These are phyloP conservation scores for Penicillium aurantiogriseum DNA, from an alignment of 2,329 filamentous ascomycete species.

Conservation along the genomic window DNA sequence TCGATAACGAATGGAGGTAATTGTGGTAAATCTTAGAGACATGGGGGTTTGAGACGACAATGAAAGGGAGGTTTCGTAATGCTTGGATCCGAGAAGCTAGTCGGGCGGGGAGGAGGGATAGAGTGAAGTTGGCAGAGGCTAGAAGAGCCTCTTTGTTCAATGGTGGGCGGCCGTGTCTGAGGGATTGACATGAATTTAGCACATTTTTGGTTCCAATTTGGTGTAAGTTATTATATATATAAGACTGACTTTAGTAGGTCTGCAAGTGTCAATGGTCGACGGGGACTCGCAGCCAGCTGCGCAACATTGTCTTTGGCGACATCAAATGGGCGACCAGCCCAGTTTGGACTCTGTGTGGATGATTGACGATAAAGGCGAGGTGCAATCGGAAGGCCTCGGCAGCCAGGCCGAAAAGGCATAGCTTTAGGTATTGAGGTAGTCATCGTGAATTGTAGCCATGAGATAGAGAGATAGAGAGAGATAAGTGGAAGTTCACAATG, in stretches of 20 bases:
- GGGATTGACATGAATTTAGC: neutral
- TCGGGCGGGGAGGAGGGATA: slow-evolving; percentile 85
- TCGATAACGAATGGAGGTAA: slow-evolving; percentile 89
- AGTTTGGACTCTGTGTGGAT: slow-evolving; percentile 27
- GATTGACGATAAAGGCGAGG: slow-evolving; percentile 13
- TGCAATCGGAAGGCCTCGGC: neutral
- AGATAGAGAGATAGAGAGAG: neutral
- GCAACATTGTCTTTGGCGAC: slow-evolving; percentile 74
- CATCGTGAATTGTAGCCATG: slow-evolving; percentile 9
- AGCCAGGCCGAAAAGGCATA: slow-evolving; percentile 4
- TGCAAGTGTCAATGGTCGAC: slow-evolving; percentile 78
- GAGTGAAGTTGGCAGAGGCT: slow-evolving; percentile 91
- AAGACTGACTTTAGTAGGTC: slow-evolving; percentile 76
- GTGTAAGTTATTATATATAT: neutral
- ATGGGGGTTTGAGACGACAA: slow-evolving; percentile 96
- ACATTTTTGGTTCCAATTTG: neutral
- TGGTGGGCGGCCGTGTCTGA: slow-evolving; percentile 74
- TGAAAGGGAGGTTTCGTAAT: slow-evolving; percentile 89
- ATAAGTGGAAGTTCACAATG: slow-evolving; percentile 8
- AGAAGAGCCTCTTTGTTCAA: slow-evolving; percentile 77
- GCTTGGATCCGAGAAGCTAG: slow-evolving; percentile 93
- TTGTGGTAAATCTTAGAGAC: slow-evolving; percentile 94
- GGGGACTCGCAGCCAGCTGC: slow-evolving; percentile 70
- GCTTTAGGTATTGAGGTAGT: slow-evolving; percentile 10
- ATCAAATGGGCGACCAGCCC: slow-evolving; percentile 48